Percentiles rank a stretch among this genome's conserved stretches.
phyloP scores from a whole-genome alignment of 1,284 basidiomycete genomes.

The Austroboletus novae-zelandiae region DNA sequence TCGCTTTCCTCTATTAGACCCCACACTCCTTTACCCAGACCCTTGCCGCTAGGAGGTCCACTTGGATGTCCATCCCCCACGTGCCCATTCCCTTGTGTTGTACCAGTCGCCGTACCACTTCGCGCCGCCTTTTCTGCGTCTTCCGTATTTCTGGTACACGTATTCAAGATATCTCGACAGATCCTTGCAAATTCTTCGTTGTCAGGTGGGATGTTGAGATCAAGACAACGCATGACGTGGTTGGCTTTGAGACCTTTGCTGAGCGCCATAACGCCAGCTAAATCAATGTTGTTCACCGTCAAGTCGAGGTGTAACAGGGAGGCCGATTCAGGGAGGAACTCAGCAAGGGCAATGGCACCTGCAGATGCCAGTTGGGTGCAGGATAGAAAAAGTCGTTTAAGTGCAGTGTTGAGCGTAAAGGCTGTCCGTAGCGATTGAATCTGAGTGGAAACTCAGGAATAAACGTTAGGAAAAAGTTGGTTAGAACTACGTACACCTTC shows the following conservation, averaged over 20 bases:
- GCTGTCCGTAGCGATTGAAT: constrained; percentile 88
- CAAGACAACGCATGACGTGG: constrained; percentile 84
- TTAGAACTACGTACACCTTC: constrained; percentile 66
- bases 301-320: constrained; percentile 88
- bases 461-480: background rate
- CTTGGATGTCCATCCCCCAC: constrained; percentile 6
- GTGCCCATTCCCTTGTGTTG: background rate
- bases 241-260: constrained; percentile 84
- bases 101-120: constrained; percentile 1
- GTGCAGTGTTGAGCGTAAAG: constrained; percentile 88
- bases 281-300: constrained; percentile 78
- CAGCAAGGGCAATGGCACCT: constrained; percentile 92
- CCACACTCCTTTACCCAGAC: constrained; percentile 68
- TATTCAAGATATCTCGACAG: constrained; percentile 75
- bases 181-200: constrained; percentile 86
- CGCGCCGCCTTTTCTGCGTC: constrained; percentile 54
- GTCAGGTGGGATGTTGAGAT: constrained; percentile 88
- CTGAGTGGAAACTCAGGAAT: constrained; percentile 36
- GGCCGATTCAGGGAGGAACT: constrained; percentile 90
- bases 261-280: constrained; percentile 92
- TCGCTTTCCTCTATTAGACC: constrained; percentile 80
- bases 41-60: constrained; percentile 32
- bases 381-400: constrained; percentile 91
- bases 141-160: constrained; percentile 91
- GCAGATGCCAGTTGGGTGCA: constrained; percentile 80